Evolutionary conservation across 192 early-diverging fungal genomes (phyloP), one percentile per base, ranked within the genome.

Genomic region (Umbelopsis ramanniana): DNA sequence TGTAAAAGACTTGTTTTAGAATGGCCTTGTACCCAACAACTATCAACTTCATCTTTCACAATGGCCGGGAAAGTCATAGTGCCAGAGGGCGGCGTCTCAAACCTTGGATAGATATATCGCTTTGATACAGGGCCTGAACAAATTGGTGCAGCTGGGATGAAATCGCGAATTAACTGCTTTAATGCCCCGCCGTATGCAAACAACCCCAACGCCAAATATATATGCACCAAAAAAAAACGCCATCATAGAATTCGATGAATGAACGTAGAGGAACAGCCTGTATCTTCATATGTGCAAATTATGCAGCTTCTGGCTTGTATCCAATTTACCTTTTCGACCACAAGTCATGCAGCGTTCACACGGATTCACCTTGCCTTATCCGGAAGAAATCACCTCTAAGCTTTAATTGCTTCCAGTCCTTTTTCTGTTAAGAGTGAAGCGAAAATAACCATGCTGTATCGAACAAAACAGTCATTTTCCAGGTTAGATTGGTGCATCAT

Each of bases 341-440:
- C 33, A 29, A 63, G 57, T 29, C 57, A 63, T 63, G 57, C 33
- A 35, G 57, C 33, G 33, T 63, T 63, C 57, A 63, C 57, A 63
- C 57, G 57, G 57, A 63, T n/a, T 35, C 29, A 29, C 57, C 33
- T 63, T 63, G 57, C 57, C 57, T 63, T 37, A 35, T 37, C 7
- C 26, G 33, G 57, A 38, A 63, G 57, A 37, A 37, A 35, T 29
- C 33, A 37, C 57, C 12, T 63, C 35, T 12, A 37, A 11, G 15
- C 29, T 29, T 37, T 63, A 57, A 63, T 63, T 63, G 57, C 57
- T 29, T 63, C 57, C 57, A 63, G 26, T 37, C 57, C 53, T 26
- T 37, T 63, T 63, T 50, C 48, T 50, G 48, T n/a, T 50, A n/a
- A 46, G 5, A 50, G 48, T 21, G 19, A 50, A 50, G 48, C 48